Base-by-base conservation (phyloP, 2,329 filamentous ascomycete species). In the Fusarium solani-melongenae region DNA sequence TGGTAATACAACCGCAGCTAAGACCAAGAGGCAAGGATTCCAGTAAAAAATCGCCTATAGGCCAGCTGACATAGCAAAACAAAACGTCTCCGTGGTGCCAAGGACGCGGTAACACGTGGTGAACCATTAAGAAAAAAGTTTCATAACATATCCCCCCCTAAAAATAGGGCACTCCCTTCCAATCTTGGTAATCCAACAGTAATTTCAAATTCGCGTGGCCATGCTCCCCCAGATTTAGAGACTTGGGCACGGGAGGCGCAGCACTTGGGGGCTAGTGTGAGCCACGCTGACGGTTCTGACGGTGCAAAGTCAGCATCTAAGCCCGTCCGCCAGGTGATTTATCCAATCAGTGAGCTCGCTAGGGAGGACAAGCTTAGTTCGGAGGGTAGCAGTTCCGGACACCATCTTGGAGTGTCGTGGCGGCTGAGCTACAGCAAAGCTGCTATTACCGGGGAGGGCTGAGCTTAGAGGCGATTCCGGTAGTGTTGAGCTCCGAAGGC, bases 391-490 rank as follows among this genome's bases (percentile, higher is more conserved):
- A 44, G 44, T 65, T 75, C 66, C 72, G 62, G 53, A 20, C 31
- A 38, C 44, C 24, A 44, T 46, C n/a, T 33, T 27, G 29, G 17
- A 39, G 46, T 14, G 5, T 51, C 41, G 20, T 60, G 46, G 58
- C 63, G 58, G 71, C 71, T 74, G 67, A 66, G 64, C 62, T 60
- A 33, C 63, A 51, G 17, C 51, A n/a, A 14, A 36, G 68, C 69
- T 72, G 24, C 71, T 74, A 73, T 73, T 71, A 61, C 60, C 67
- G 71, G 63, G 24, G 51, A 62, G 58, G 56, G 69, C 53, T 61
- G 61, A 29, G 46, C 17, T 61, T 51, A 33, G 27, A 33, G 36
- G 27, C 55, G 15, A 38, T 17, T 24, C 57, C 31, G 56, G 46
- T 34, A 39, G 41, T 57, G 66, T 53, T 57, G 41, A 31, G 24